These are phyloP conservation scores for Rhizopogon roseolus DNA, from an alignment of 768 basidiomycete genomes.

Conservation along the genomic window DNA sequence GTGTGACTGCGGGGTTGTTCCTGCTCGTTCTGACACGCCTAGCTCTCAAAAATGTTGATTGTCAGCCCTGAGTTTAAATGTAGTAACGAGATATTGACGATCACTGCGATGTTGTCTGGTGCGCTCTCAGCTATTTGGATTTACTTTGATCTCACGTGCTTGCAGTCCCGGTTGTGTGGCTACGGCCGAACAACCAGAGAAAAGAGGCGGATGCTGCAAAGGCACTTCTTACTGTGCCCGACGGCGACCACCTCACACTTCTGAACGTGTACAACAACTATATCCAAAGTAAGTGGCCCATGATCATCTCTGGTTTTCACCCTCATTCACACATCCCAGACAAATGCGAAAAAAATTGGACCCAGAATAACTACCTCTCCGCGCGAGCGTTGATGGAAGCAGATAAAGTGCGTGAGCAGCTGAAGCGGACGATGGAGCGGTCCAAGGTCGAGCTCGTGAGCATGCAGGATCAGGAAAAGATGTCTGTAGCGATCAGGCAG, in stretches of 20 bases:
- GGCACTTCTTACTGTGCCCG: slow-evolving; percentile 81
- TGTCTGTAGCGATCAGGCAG: slow-evolving; percentile 71
- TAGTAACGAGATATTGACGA: slow-evolving; percentile 91
- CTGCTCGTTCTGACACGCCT: neutral
- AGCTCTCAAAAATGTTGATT: slow-evolving; percentile 90
- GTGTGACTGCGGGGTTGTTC: slow-evolving; percentile 6
- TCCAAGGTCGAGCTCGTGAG: slow-evolving; percentile 76
- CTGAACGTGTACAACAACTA: slow-evolving; percentile 96
- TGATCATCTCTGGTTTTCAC: neutral
- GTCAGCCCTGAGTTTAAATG: slow-evolving; percentile 93
- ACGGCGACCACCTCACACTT: slow-evolving; percentile 93
- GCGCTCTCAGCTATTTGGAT: neutral
- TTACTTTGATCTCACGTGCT: neutral
- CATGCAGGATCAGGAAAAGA: slow-evolving; percentile 61
- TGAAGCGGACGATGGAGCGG: slow-evolving; percentile 88
- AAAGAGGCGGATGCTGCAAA: slow-evolving; percentile 94
- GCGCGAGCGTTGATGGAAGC: slow-evolving; percentile 81
- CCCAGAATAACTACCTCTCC: slow-evolving; percentile 87
- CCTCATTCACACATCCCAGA: slow-evolving; percentile 45
- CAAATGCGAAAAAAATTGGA: slow-evolving; percentile 78
- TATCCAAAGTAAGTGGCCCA: slow-evolving; percentile 58
- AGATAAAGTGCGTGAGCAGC: slow-evolving; percentile 87
- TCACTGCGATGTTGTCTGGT: slow-evolving; percentile 97
- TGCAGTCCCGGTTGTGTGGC: slow-evolving; percentile 82
- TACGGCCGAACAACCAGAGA: slow-evolving; percentile 82